phyloP scores from a whole-genome alignment of 176 grass and related monocot genomes.

The Alloteropsis semialata region DNA sequence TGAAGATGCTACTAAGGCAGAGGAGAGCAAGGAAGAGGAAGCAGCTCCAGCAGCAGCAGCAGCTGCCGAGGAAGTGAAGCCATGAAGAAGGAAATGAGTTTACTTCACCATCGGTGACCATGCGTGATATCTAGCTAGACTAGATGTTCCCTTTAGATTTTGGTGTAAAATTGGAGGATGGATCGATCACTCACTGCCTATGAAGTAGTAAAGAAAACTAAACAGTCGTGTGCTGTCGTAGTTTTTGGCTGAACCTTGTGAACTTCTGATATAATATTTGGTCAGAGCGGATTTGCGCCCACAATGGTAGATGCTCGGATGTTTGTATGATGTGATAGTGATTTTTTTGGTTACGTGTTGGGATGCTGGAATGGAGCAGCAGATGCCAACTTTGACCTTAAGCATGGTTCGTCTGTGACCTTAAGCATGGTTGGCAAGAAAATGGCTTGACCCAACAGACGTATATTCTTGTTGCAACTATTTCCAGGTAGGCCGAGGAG shows the following conservation, averaged over 20 bases:
- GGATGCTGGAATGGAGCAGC: neutral
- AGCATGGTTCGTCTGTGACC: too few species aligned
- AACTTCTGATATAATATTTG: neutral
- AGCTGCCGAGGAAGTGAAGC: constrained; percentile 24
- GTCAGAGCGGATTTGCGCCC: neutral
- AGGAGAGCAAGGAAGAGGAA: constrained; percentile 28
- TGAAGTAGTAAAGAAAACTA: neutral
- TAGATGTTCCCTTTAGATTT: neutral
- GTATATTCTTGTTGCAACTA: neutral
- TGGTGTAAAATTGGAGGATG: constrained; percentile 26
- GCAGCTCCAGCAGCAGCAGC: neutral
- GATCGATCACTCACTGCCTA: constrained; percentile 19
- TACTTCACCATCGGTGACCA: neutral
- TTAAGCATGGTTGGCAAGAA: neutral
- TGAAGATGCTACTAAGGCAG: neutral
- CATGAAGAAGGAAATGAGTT: constrained; percentile 8
- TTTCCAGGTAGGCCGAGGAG: neutral
- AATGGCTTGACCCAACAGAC: neutral
- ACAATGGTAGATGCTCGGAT: neutral
- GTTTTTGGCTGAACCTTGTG: constrained; percentile 6
- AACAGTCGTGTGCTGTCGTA: constrained; percentile 15
- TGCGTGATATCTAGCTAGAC: neutral
- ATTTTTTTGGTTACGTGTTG: neutral
- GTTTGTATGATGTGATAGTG: neutral
- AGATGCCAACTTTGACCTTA: neutral